Conservation (phyloP, 2,329 filamentous ascomycete species). For the Parastagonospora nodorum region DNA sequence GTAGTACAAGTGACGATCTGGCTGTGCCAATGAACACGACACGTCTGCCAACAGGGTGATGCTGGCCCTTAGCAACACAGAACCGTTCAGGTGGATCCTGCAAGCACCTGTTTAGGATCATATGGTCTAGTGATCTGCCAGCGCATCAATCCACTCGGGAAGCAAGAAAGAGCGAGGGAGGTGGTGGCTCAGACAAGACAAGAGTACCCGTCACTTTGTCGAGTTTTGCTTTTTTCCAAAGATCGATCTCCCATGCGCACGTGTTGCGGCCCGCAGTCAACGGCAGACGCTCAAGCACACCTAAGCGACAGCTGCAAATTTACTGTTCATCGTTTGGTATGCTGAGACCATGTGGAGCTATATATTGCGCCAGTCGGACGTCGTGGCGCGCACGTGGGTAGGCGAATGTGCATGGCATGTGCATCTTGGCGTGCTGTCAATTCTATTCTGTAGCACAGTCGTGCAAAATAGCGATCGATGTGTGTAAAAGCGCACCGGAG, state of each 20-base stretch:
- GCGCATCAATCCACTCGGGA: not conserved
- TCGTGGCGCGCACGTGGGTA: conserved; percentile 18
- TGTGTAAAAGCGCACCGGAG: conserved; percentile 3
- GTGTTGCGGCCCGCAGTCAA: conserved; percentile 22
- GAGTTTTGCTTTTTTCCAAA: conserved; percentile 8
- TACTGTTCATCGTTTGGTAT: not conserved
- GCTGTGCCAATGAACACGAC: conserved; percentile 18
- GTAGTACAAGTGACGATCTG: conserved; percentile 18
- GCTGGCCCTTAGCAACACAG: conserved; percentile 9
- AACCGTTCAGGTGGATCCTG: conserved; percentile 18
- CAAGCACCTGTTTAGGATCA: conserved; percentile 2
- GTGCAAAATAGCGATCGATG: conserved; percentile 15
- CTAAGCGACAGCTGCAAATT: not conserved
- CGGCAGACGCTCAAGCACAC: not conserved
- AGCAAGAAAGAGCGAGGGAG: not conserved
- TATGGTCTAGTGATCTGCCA: not conserved
- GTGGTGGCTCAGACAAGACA: not conserved
- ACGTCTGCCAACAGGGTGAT: conserved; percentile 14
- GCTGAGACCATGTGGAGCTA: not conserved
- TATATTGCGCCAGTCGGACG: conserved; percentile 7
- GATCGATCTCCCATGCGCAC: conserved; percentile 10
- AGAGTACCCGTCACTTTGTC: conserved; percentile 9
- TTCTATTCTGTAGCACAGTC: conserved; percentile 9
- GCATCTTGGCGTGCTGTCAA: conserved; percentile 15
- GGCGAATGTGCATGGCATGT: conserved; percentile 8